Percentiles rank a stretch among this genome's conserved stretches.
Conservation (phyloP, 139 green algal species). For the Limnomonas spitsbergensis region DNA sequence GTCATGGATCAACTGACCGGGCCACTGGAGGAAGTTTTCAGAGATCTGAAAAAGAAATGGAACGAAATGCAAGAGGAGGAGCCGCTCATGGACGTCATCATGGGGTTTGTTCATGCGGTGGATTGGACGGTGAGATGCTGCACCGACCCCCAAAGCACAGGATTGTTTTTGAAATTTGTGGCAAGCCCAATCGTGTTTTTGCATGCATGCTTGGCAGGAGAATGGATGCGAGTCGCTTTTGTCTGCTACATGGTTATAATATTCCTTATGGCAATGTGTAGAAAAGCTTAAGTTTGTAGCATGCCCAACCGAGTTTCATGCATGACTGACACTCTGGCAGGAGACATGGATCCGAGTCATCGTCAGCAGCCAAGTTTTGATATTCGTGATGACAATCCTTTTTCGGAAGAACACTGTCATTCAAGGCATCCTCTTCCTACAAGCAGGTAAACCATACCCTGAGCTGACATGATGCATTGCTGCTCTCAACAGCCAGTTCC, state of each 20-base stretch:
- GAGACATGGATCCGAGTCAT: conserved; percentile 38
- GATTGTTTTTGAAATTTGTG: not conserved
- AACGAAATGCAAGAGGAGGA: conserved; percentile 24
- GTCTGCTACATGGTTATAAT: not conserved
- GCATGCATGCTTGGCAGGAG: not conserved
- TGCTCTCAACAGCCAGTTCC: too few relatives aligned
- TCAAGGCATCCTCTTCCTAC: conserved; percentile 18
- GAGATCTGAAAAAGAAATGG: conserved; percentile 35
- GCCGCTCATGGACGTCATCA: conserved; percentile 31
- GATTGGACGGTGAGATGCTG: conserved; percentile 32
- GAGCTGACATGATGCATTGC: not conserved
- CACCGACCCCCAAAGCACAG: not conserved
- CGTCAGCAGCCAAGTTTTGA: conserved; percentile 5
- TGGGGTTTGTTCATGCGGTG: conserved; percentile 39
- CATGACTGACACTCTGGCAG: conserved; percentile 14
- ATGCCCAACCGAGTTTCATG: not conserved
- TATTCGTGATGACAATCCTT: conserved; percentile 14
- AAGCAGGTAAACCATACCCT: conserved; percentile 20
- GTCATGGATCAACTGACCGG: conserved; percentile 37
- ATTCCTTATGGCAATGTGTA: not conserved
- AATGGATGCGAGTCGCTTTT: not conserved
- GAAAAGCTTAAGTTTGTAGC: not conserved
- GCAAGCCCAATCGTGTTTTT: not conserved
- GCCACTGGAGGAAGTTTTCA: conserved; percentile 34
- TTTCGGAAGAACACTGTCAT: conserved; percentile 17